Conservation (phyloP, 805 yeast species). For the Wickerhamiella nectarea region DNA sequence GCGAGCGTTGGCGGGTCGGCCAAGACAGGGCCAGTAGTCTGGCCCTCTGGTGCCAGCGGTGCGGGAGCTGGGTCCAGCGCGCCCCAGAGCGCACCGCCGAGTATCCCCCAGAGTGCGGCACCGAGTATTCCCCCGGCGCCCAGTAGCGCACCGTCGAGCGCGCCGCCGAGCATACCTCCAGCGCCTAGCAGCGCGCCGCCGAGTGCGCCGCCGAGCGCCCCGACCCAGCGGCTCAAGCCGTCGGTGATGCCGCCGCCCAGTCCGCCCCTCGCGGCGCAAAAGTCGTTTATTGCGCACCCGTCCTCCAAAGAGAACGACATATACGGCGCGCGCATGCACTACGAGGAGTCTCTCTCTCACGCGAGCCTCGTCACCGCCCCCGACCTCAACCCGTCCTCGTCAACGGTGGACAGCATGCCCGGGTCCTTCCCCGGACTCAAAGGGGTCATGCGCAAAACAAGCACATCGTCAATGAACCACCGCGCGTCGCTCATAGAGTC, state of each 20-base stretch:
- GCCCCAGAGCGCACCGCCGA: too few species aligned
- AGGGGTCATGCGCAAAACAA: not conserved
- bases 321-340: not conserved
- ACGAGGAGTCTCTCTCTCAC: not conserved
- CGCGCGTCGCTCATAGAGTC: not conserved
- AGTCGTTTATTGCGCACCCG: not conserved
- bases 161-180: not conserved
- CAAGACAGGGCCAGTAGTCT: constrained; percentile 2
- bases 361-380: not conserved
- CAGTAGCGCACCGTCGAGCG: too few species aligned
- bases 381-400: not conserved
- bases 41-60: not conserved
- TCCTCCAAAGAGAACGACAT: not conserved
- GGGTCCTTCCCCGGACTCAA: constrained; percentile 1
- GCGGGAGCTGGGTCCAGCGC: too few species aligned
- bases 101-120: too few species aligned
- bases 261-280: not conserved
- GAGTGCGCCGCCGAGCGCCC: not conserved
- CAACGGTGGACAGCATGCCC: constrained; percentile 1
- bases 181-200: not conserved
- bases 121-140: not conserved
- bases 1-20: not conserved
- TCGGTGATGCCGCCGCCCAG: not conserved
- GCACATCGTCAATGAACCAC: not conserved
- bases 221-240: not conserved